A percentile compares a stretch with the other conserved stretches of the same genome.
phyloP scores from a whole-genome alignment of 441 rosid species.

The Pelargonium myrrhifolium region DNA sequence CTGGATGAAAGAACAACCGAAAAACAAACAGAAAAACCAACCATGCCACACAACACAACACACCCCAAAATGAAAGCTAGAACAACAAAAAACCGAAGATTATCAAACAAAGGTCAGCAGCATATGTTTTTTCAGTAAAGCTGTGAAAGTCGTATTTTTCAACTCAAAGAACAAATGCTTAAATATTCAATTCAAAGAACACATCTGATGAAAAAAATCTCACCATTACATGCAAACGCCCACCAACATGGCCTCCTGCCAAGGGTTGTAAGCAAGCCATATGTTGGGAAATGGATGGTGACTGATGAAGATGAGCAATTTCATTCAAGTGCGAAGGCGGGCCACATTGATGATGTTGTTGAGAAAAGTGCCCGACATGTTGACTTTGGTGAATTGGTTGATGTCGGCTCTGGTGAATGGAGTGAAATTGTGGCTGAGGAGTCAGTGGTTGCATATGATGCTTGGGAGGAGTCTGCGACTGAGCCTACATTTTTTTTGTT shows the following conservation, averaged over 20 bases:
- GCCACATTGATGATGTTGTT: conserved; percentile 59
- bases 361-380: conserved; percentile 58
- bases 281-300: conserved; percentile 69
- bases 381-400: conserved; percentile 57
- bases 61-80: neutral
- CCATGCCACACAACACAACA: neutral
- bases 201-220: conserved; percentile 16
- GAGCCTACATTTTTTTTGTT: conserved; percentile 38
- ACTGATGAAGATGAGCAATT: conserved; percentile 53
- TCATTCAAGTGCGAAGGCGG: conserved; percentile 50
- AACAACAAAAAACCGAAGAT: neutral
- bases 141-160: neutral
- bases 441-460: conserved; percentile 54
- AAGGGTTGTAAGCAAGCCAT: conserved; percentile 80
- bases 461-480: conserved; percentile 56
- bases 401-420: conserved; percentile 61
- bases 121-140: neutral
- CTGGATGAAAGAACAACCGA: neutral
- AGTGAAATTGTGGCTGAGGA: conserved; percentile 69
- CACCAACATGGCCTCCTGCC: conserved; percentile 53
- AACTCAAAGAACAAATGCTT: neutral
- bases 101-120: neutral
- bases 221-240: conserved; percentile 71
- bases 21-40: neutral
- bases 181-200: neutral